Base-by-base conservation (phyloP, 208 protist species). In the Novymonas esmeraldas region DNA sequence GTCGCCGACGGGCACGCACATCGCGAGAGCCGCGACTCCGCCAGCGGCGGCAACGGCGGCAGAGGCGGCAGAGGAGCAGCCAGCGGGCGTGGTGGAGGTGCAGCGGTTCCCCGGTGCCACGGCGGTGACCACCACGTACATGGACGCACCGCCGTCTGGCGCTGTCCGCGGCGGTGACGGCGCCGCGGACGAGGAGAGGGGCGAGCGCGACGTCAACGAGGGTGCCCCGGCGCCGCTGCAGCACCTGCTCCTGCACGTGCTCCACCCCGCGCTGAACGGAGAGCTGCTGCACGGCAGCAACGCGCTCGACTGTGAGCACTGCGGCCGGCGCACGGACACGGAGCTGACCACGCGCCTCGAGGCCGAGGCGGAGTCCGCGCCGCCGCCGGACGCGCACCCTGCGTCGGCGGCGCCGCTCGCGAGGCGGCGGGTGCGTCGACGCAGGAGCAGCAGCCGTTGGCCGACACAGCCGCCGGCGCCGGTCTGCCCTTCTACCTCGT, bases 231-330 rank as follows among this genome's bases (percentile, higher is more conserved):
- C 4, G 4, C 20, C 76, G 18, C 50, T 89, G 41, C 86, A 92
- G 68, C 63, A 78, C 16, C 66, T 92, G 13, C 34, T 92, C 3
- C 64, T 80, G 9, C 48, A 63, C 26, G 70, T 87, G 7, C 41
- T 78, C 16, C 69, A 89, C 58, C 82, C 79, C 9, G 61, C 49
- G 5, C 36, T 65, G 22, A 74, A 72, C 46, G 57, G 56, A 46
- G 86, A 92, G 58, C 11, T 80, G 42, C 69, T 92, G 55, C 51
- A 84, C 22, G 80, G 80, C 29, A 80, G 85, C 38, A 87, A 87
- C 68, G 67, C 60, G 54, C 54, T 84, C 22, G 71, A 76, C 34
- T 92, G 85, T 69, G 73, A 75, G 48, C 38, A 62, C 41, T 92
- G 86, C 64, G 38, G 56, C 9, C 73, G 49, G 5, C 70, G 77